Evolutionary conservation across 495 filamentous ascomycete species (phyloP).

Genomic region (Penicillium silybi): DNA sequence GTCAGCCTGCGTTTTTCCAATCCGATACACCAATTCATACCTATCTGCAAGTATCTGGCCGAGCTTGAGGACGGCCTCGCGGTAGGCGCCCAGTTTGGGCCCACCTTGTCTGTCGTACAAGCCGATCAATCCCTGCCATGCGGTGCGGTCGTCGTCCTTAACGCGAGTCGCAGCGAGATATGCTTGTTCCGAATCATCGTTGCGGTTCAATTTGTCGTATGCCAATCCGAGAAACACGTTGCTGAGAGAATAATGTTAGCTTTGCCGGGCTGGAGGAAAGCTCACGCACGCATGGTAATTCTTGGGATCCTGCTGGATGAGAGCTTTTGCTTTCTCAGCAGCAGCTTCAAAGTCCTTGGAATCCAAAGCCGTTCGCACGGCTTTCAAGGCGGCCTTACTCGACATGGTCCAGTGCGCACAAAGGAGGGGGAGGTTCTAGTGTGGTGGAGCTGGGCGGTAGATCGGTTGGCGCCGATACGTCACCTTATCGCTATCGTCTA

Average conservation of each 20-base stretch:
- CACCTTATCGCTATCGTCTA: constrained; percentile 21
- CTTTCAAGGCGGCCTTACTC: constrained; percentile 77
- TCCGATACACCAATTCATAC: constrained; percentile 38
- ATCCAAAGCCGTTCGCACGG: constrained; percentile 74
- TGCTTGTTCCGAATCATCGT: constrained; percentile 65
- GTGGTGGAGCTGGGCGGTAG: constrained; percentile 16
- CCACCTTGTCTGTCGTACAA: constrained; percentile 74
- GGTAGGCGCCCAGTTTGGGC: constrained; percentile 68
- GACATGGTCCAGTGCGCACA: constrained; percentile 38
- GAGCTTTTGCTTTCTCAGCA: constrained; percentile 57
- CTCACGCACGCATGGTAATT: constrained; percentile 73
- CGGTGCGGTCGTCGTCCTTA: constrained; percentile 60
- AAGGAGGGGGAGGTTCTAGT: constrained; percentile 13
- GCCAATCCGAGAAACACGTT: constrained; percentile 80
- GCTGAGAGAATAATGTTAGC: constrained; percentile 33
- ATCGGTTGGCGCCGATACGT: constrained; percentile 24
- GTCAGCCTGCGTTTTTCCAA: background rate
- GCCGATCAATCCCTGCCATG: constrained; percentile 88
- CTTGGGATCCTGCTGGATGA: constrained; percentile 67
- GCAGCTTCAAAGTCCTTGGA: constrained; percentile 75
- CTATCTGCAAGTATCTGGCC: constrained; percentile 68
- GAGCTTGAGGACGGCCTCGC: constrained; percentile 63
- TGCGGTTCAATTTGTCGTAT: constrained; percentile 66
- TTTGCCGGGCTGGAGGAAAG: background rate
- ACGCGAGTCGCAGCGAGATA: constrained; percentile 71